These are phyloP conservation scores for Yamadazyma dendronema DNA, from an alignment of 1,139 yeast species.

Conservation along the genomic window DNA sequence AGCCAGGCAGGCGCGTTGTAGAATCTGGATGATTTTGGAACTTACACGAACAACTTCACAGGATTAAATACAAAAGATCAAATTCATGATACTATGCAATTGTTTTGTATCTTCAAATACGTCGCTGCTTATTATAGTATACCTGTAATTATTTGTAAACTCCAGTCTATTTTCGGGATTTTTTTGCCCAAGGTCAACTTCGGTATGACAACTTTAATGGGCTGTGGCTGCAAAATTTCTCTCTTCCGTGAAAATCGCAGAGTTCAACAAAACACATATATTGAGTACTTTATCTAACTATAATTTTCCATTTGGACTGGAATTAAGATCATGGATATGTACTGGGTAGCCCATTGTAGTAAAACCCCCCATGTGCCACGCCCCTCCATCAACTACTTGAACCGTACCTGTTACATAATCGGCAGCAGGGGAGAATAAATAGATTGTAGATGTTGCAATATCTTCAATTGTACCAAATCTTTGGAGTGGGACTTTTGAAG, in stretches of 20 bases:
- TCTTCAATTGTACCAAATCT: slow-evolving; percentile 70
- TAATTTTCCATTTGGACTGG: slow-evolving; percentile 14
- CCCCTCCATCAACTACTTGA: slow-evolving; percentile 82
- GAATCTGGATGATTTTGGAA: background rate
- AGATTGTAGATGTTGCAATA: slow-evolving; percentile 84
- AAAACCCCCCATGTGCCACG: slow-evolving; percentile 69
- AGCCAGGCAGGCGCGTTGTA: background rate
- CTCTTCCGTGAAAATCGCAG: no score
- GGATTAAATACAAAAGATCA: no score
- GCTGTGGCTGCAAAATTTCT: no score
- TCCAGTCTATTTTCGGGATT: no score
- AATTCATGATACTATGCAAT: no score
- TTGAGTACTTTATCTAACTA: no score
- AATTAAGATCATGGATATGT: slow-evolving; percentile 20
- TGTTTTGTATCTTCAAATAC: no score
- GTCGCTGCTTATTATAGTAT: no score
- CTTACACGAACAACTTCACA: background rate
- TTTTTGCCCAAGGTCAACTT: no score
- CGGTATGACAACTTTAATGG: no score
- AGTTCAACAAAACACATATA: no score
- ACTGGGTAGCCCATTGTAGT: slow-evolving; percentile 33
- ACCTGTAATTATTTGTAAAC: no score
- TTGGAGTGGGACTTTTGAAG: slow-evolving; percentile 63
- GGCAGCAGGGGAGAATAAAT: slow-evolving; percentile 75
- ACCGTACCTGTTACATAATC: slow-evolving; percentile 72